Percentiles rank a stretch among this genome's conserved stretches.
These are phyloP conservation scores for Amaranthus palmeri DNA, from an alignment of 148 eudicot species.

Conservation along the genomic window DNA sequence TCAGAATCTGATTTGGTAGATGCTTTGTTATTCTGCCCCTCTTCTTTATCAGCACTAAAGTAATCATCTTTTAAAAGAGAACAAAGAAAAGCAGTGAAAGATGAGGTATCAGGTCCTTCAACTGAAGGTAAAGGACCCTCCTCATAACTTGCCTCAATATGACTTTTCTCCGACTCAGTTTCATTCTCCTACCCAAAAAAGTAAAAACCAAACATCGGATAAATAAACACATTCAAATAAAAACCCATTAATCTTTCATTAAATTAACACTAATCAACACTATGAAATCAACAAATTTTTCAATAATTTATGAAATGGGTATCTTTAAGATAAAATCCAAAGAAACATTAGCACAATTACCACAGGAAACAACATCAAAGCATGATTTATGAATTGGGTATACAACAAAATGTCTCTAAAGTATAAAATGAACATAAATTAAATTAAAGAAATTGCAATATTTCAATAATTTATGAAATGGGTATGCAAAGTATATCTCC, in stretches of 20 bases:
- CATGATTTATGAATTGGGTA: too few species aligned
- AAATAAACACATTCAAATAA: slow-evolving; percentile 7
- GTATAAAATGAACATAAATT: too few species aligned
- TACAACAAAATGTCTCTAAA: too few species aligned
- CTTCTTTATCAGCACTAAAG: slow-evolving; percentile 38
- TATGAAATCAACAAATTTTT: neutral
- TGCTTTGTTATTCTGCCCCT: slow-evolving; percentile 25
- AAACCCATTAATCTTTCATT: slow-evolving; percentile 16
- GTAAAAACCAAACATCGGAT: slow-evolving; percentile 2
- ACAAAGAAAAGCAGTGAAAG: slow-evolving; percentile 78
- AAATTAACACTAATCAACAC: neutral
- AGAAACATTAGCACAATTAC: too few species aligned
- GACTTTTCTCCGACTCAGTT: slow-evolving; percentile 30
- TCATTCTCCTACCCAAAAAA: slow-evolving; percentile 36
- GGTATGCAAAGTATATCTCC: neutral
- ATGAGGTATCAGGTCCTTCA: slow-evolving; percentile 92
- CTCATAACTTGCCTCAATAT: slow-evolving; percentile 39
- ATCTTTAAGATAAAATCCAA: too few species aligned
- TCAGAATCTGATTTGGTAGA: slow-evolving; percentile 30
- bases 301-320: slow-evolving; percentile 4
- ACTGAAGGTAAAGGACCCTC: slow-evolving; percentile 39
- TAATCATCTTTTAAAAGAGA: slow-evolving; percentile 49
- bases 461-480: slow-evolving; percentile 2
- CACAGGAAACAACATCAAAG: too few species aligned
- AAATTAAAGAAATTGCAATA: neutral